phyloP scores from a whole-genome alignment of 2,329 filamentous ascomycete genomes.

The Aspergillus carbonarius region DNA sequence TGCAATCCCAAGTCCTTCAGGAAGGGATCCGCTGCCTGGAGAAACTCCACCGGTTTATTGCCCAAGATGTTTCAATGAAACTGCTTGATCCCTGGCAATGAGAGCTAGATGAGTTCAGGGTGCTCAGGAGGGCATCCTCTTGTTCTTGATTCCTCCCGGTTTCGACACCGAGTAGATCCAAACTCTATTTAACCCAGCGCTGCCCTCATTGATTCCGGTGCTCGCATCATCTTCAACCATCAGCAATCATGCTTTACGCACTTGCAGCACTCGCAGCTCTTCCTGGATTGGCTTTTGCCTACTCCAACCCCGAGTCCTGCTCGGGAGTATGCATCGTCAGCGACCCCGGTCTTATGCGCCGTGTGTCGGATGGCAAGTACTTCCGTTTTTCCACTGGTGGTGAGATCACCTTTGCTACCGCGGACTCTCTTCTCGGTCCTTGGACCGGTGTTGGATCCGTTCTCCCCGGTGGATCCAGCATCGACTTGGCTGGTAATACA shows the following conservation, averaged over 20 bases:
- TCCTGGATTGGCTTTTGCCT: slow-evolving; percentile 22
- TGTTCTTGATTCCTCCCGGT: too few relatives aligned
- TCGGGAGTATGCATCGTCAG: slow-evolving; percentile 40
- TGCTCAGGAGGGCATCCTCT: not conserved
- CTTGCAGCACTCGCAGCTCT: not conserved
- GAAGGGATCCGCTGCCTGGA: not conserved
- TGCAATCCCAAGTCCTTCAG: not conserved
- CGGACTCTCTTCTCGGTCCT: slow-evolving; percentile 49
- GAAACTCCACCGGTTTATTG: not conserved
- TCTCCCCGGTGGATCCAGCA: slow-evolving; percentile 47
- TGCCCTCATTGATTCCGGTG: not conserved
- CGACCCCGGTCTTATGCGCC: slow-evolving; percentile 51
- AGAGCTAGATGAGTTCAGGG: not conserved
- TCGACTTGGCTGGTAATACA: slow-evolving; percentile 45
- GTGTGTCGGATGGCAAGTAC: slow-evolving; percentile 51
- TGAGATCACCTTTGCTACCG: slow-evolving; percentile 50
- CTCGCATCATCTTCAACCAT: not conserved
- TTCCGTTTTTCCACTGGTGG: slow-evolving; percentile 56
- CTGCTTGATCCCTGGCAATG: not conserved
- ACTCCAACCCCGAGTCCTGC: slow-evolving; percentile 32
- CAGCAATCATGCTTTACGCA: not conserved
- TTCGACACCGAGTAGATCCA: not conserved
- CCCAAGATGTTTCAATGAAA: not conserved
- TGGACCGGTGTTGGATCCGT: slow-evolving; percentile 52
- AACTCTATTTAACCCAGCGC: not conserved